A percentile compares a stretch with the other conserved stretches of the same genome.
phyloP scores from a whole-genome alignment of 177 flowering plant genomes.

The Vitis hybrid region DNA sequence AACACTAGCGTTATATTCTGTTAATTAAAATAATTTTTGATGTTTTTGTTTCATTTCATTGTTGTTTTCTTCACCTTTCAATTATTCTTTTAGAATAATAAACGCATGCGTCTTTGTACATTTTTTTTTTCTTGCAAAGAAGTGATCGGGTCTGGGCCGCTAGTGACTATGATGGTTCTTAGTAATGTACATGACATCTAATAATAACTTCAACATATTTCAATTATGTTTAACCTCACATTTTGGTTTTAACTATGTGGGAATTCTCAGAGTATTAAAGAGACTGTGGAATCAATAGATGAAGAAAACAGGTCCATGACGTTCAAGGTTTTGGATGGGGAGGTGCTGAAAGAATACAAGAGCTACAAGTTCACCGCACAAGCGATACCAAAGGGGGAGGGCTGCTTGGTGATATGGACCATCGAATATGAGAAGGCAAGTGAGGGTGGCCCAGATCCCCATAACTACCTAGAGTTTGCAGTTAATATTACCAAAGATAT shows the following conservation, averaged over 20 bases:
- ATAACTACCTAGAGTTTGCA: neutral
- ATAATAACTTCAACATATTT: no score
- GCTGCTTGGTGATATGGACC: neutral
- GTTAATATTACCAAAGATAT: neutral
- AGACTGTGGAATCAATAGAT: neutral
- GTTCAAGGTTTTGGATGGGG: neutral
- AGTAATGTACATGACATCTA: no score
- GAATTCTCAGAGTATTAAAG: neutral
- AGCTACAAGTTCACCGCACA: neutral
- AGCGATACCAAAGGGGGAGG: conserved; percentile 3
- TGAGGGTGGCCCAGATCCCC: neutral
- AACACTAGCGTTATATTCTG: no score
- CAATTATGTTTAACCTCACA: no score
- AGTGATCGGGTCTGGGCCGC: no score
- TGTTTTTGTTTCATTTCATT: no score
- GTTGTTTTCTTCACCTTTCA: no score
- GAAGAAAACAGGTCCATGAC: neutral
- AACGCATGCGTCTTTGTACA: no score
- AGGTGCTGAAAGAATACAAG: neutral
- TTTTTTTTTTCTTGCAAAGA: no score
- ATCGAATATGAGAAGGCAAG: conserved; percentile 1
- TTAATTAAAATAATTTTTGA: no score
- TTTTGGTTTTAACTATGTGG: neutral
- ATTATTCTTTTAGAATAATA: no score
- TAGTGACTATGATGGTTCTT: no score